These are phyloP conservation scores for Edhazardia aedis DNA, from an alignment of 371 early-diverging fungal species.

Conservation along the genomic window DNA sequence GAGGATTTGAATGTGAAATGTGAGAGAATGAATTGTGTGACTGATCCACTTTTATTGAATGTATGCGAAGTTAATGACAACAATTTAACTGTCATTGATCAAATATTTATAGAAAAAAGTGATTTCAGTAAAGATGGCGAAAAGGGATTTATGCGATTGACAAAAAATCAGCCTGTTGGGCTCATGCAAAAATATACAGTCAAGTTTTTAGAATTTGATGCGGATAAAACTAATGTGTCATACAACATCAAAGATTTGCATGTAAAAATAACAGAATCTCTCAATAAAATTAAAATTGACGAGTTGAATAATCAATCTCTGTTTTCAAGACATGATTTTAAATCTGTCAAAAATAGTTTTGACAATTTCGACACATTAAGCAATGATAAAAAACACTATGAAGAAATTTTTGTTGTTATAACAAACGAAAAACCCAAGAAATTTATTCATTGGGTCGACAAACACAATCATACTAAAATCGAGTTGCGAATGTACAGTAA, in stretches of 20 bases:
- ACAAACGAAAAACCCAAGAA: constrained; percentile 60
- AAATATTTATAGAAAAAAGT: neutral
- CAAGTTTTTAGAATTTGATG: neutral
- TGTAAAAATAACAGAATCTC: neutral
- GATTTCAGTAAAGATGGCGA: neutral
- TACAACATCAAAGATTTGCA: constrained; percentile 12
- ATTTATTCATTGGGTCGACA: constrained; percentile 87
- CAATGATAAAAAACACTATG: neutral
- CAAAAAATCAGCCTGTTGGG: neutral
- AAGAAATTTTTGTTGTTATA: constrained; percentile 11
- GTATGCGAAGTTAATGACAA: constrained; percentile 55
- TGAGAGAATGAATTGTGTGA: constrained; percentile 67
- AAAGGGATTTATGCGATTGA: neutral
- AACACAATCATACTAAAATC: constrained; percentile 52
- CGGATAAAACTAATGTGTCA: neutral
- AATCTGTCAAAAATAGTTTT: neutral
- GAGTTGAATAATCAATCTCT: neutral
- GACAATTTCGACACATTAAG: neutral
- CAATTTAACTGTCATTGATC: neutral
- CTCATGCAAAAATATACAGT: neutral
- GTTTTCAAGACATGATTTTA: neutral
- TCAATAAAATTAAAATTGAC: neutral
- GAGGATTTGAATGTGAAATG: constrained; percentile 69
- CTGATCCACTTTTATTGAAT: constrained; percentile 67
- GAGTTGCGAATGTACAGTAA: constrained; percentile 62